phyloP scores from a whole-genome alignment of 1,284 basidiomycete genomes.

The Sphagnurus paluster region DNA sequence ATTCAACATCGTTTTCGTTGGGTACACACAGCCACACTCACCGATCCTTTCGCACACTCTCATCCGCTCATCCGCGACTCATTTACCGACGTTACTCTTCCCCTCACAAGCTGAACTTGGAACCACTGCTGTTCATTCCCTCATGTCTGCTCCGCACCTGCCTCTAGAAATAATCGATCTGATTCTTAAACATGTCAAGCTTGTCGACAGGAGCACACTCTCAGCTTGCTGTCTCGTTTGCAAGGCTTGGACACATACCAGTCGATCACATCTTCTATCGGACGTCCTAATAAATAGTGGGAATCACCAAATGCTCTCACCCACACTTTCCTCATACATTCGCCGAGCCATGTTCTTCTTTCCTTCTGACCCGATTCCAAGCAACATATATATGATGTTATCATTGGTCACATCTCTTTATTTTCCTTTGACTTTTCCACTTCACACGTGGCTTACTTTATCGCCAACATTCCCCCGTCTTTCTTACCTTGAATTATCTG shows the following conservation, averaged over 20 bases:
- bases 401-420: constrained; percentile 5
- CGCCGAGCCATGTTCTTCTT: constrained; percentile 7
- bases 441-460: constrained; percentile 1
- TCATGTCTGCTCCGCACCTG: neutral
- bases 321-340: constrained; percentile 1
- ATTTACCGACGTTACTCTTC: neutral
- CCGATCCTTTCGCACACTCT: too few relatives aligned
- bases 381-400: neutral
- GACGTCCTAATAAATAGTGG: constrained; percentile 4
- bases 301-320: neutral
- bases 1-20: too few relatives aligned
- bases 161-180: constrained; percentile 14
- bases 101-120: neutral
- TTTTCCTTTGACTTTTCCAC: neutral
- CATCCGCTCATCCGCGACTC: too few relatives aligned
- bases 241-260: constrained; percentile 10
- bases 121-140: neutral
- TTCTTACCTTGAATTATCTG: constrained; percentile 4
- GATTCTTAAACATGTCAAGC: constrained; percentile 10
- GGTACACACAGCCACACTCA: too few relatives aligned
- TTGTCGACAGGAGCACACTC: constrained; percentile 5
- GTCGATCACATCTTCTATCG: constrained; percentile 8
- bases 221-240: constrained; percentile 13
- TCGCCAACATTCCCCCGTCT: constrained; percentile 1
- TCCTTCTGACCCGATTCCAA: neutral